phyloP scores from a whole-genome alignment of 805 yeast species.

The Jamesozyma gamospora region DNA sequence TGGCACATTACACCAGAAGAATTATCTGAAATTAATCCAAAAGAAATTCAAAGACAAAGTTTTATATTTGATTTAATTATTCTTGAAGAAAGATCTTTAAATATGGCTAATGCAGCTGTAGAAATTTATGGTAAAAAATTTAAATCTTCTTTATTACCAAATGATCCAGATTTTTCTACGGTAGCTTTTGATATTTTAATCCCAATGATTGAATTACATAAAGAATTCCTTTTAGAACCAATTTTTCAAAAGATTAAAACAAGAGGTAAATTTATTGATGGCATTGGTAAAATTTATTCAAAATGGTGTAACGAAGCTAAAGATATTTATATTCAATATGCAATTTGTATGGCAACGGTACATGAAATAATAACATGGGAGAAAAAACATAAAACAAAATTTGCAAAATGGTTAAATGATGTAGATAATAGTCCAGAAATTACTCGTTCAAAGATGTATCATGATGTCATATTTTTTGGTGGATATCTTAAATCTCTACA shows the following conservation, averaged over 20 bases:
- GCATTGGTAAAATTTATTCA: slow-evolving; percentile 51
- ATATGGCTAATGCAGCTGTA: slow-evolving; percentile 55
- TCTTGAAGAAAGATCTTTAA: slow-evolving; percentile 60
- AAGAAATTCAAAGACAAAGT: slow-evolving; percentile 57
- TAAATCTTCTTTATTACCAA: slow-evolving; percentile 36
- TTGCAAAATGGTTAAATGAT: slow-evolving; percentile 49
- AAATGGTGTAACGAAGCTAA: slow-evolving; percentile 56
- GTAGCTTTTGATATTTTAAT: slow-evolving; percentile 49
- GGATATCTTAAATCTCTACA: slow-evolving; percentile 48
- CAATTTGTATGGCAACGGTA: slow-evolving; percentile 50
- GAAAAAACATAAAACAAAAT: slow-evolving; percentile 32
- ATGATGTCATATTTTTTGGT: slow-evolving; percentile 46
- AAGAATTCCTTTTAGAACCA: slow-evolving; percentile 45
- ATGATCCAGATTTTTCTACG: slow-evolving; percentile 46
- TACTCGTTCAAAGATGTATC: slow-evolving; percentile 34
- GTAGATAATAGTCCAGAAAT: slow-evolving; percentile 41
- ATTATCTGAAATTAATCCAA: slow-evolving; percentile 38
- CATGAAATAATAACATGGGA: slow-evolving; percentile 45
- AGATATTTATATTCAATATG: slow-evolving; percentile 46
- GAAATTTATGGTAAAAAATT: slow-evolving; percentile 42
- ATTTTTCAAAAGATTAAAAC: slow-evolving; percentile 45
- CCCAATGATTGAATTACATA: slow-evolving; percentile 48
- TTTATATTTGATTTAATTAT: slow-evolving; percentile 65
- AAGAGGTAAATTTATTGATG: slow-evolving; percentile 58
- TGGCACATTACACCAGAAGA: slow-evolving; percentile 54